Percentiles rank a stretch among this genome's conserved stretches.
Conservation (phyloP, 306 rosid species). For the Senna tora region DNA sequence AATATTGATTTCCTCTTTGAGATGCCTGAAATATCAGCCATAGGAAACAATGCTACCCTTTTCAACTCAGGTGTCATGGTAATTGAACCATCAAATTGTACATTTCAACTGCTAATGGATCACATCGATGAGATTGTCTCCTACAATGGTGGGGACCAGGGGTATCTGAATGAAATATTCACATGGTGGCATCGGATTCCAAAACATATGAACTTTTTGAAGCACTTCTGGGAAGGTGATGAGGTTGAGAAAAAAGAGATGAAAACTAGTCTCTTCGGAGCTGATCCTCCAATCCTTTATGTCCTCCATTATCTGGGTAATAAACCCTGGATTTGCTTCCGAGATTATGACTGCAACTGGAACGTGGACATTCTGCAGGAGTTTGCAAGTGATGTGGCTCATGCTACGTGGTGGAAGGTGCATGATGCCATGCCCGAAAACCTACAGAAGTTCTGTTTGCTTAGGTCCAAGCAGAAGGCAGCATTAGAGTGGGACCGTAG, state of each 20-base stretch:
- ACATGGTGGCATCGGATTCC: slow-evolving; percentile 83
- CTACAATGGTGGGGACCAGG: slow-evolving; percentile 76
- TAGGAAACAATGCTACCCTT: slow-evolving; percentile 63
- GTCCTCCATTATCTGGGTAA: slow-evolving; percentile 68
- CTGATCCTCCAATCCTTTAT: slow-evolving; percentile 63
- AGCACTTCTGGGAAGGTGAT: slow-evolving; percentile 77
- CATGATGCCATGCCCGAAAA: slow-evolving; percentile 67
- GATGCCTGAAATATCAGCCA: slow-evolving; percentile 70
- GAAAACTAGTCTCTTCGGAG: slow-evolving; percentile 61
- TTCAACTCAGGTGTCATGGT: slow-evolving; percentile 79
- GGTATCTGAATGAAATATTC: slow-evolving; percentile 66
- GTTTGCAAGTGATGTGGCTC: slow-evolving; percentile 73
- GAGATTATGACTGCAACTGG: slow-evolving; percentile 80
- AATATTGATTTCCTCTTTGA: slow-evolving; percentile 71
- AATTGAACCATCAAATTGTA: slow-evolving; percentile 67
- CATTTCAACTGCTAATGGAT: slow-evolving; percentile 64
- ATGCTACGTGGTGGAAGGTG: slow-evolving; percentile 66
- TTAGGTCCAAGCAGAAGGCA: slow-evolving; percentile 67
- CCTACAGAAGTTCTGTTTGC: slow-evolving; percentile 60
- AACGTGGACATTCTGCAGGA: slow-evolving; percentile 62
- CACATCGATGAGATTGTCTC: slow-evolving; percentile 66
- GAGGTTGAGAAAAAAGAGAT: slow-evolving; percentile 54
- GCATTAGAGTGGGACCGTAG: slow-evolving; percentile 69
- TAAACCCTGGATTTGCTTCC: slow-evolving; percentile 75
- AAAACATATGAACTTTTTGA: slow-evolving; percentile 69